phyloP scores from a whole-genome alignment of 768 basidiomycete genomes.

The Mrakia blollopis region DNA sequence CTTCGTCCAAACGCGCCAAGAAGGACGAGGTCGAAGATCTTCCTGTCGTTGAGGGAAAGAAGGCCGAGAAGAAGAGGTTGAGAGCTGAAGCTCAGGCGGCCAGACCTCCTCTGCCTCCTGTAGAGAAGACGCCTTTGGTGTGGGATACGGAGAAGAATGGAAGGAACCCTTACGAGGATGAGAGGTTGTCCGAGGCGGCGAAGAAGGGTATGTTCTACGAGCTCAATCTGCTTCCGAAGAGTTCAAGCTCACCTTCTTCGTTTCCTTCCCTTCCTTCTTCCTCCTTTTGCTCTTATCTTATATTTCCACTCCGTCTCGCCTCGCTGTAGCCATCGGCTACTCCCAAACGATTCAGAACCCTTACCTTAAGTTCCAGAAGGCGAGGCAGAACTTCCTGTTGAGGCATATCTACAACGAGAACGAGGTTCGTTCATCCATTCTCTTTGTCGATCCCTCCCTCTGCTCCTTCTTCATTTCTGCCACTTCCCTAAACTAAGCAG shows the following conservation, averaged over 20 bases:
- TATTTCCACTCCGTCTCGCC: not conserved
- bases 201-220: not conserved
- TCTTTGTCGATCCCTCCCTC: not conserved
- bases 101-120: not conserved
- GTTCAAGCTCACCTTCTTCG: not conserved
- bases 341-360: not conserved
- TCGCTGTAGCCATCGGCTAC: slow-evolving; percentile 10
- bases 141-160: slow-evolving; percentile 4
- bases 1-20: slow-evolving; percentile 2
- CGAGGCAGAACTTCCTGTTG: not conserved
- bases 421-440: not conserved
- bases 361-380: not conserved
- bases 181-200: not conserved
- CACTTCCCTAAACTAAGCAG: not conserved
- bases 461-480: not conserved
- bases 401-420: not conserved
- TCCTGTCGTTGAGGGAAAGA: not conserved
- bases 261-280: not conserved
- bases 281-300: not conserved
- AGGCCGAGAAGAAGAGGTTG: slow-evolving; percentile 2
- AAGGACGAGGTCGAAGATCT: not conserved
- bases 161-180: slow-evolving; percentile 12
- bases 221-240: not conserved
- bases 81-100: not conserved
- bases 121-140: not conserved